Evolutionary conservation across 2,329 filamentous ascomycete species (phyloP).

Genomic region (Phaeosphaeriaceae sp.): DNA sequence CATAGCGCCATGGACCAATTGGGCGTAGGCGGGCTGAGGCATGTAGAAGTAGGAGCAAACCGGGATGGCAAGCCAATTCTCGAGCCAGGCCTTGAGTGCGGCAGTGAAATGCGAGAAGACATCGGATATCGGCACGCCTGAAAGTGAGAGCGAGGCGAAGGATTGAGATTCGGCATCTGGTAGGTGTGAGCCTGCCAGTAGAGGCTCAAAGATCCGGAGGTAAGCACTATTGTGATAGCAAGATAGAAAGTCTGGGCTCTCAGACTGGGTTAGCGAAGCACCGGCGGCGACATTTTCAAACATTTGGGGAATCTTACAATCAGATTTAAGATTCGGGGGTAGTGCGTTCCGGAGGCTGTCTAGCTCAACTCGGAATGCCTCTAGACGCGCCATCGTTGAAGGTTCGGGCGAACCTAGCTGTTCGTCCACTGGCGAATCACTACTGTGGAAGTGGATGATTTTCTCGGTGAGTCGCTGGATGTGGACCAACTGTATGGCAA

Average conservation of each 20-base stretch:
- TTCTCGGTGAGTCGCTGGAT: not conserved
- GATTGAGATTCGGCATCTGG: not conserved
- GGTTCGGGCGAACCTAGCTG: too few relatives aligned
- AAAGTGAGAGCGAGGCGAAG: not conserved
- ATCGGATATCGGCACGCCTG: not conserved
- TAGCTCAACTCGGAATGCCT: too few relatives aligned
- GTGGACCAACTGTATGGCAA: not conserved
- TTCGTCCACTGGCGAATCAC: not conserved
- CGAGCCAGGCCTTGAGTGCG: not conserved
- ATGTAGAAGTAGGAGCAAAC: conserved; percentile 1
- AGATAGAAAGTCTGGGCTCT: not conserved
- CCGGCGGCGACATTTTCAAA: too few relatives aligned
- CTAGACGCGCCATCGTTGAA: too few relatives aligned
- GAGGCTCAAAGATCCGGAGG: conserved; percentile 1
- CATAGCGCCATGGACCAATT: not conserved
- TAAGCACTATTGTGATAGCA: not conserved
- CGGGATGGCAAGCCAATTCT: not conserved
- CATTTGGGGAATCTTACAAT: too few relatives aligned
- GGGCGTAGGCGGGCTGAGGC: not conserved
- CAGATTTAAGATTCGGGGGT: too few relatives aligned
- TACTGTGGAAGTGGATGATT: not conserved
- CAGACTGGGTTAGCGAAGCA: too few relatives aligned
- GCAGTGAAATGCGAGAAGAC: not conserved
- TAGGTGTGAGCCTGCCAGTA: not conserved
- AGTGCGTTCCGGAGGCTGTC: too few relatives aligned